Evolutionary conservation across 2,329 filamentous ascomycete genomes (phyloP).

Genomic region (Trichoderma sp.): DNA sequence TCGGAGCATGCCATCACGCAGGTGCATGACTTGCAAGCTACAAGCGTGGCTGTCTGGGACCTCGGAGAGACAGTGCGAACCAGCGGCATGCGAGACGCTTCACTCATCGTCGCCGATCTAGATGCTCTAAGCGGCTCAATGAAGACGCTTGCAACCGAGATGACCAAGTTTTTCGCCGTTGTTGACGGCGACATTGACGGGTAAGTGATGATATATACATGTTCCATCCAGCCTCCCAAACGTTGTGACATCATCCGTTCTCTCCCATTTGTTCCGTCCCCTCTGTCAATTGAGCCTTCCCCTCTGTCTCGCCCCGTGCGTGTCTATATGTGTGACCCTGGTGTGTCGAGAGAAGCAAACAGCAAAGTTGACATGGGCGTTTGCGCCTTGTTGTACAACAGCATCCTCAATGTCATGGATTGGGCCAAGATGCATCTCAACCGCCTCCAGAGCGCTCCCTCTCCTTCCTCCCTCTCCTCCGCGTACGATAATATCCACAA

Average conservation of each 20-base stretch:
- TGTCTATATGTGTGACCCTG: conserved; percentile 13
- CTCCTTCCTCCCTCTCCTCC: conserved; percentile 62
- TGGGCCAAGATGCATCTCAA: conserved; percentile 88
- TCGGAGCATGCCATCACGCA: conserved; percentile 87
- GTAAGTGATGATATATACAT: conserved; percentile 46
- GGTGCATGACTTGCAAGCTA: conserved; percentile 86
- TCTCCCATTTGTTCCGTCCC: background rate
- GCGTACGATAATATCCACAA: conserved; percentile 84
- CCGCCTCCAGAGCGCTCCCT: conserved; percentile 65
- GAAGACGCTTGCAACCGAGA: conserved; percentile 80
- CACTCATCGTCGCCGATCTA: conserved; percentile 81
- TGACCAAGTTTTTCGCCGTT: conserved; percentile 90
- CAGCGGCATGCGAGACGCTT: conserved; percentile 88
- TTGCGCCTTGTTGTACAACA: conserved; percentile 41
- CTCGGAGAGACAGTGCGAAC: conserved; percentile 85
- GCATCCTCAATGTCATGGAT: conserved; percentile 92
- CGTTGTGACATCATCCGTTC: background rate
- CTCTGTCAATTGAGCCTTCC: background rate
- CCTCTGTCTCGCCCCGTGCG: background rate
- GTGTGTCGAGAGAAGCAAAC: conserved; percentile 25
- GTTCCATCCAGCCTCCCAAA: background rate
- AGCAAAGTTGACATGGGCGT: conserved; percentile 27
- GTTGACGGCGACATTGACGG: conserved; percentile 92
- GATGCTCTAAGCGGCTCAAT: conserved; percentile 85
- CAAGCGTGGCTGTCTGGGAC: conserved; percentile 92